Evolutionary conservation across 805 yeast species (phyloP).

Genomic region (Candida ulmi): DNA sequence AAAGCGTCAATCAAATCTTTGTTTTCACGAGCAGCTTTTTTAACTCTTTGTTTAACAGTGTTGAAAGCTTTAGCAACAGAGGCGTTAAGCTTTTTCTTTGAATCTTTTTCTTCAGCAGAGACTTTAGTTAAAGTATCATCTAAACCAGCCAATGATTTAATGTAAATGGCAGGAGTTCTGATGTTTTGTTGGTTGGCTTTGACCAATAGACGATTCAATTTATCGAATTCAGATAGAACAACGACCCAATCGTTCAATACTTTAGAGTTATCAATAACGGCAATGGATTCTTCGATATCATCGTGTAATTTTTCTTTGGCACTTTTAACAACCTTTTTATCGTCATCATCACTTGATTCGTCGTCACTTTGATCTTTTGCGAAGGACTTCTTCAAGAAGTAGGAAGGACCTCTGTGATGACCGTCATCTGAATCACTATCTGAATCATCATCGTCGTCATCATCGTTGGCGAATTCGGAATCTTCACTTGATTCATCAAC

Average conservation of each 20-base stretch:
- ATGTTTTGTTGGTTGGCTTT: constrained; percentile 74
- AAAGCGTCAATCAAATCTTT: constrained; percentile 52
- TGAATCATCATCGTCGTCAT: constrained; percentile 29
- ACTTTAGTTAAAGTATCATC: constrained; percentile 60
- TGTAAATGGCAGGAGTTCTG: constrained; percentile 65
- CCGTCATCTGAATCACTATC: constrained; percentile 40
- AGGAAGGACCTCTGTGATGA: constrained; percentile 38
- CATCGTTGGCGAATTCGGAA: constrained; percentile 32
- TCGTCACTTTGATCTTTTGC: constrained; percentile 33
- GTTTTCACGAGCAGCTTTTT: constrained; percentile 69
- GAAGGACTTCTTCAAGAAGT: constrained; percentile 36
- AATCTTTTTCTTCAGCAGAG: constrained; percentile 36
- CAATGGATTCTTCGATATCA: constrained; percentile 67
- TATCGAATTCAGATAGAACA: constrained; percentile 74
- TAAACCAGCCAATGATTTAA: constrained; percentile 62
- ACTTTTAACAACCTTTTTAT: constrained; percentile 81
- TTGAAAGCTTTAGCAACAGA: constrained; percentile 82
- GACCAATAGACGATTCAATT: constrained; percentile 56
- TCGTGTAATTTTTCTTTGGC: constrained; percentile 91
- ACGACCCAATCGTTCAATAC: constrained; percentile 75
- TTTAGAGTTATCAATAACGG: constrained; percentile 62
- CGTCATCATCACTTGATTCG: constrained; percentile 57
- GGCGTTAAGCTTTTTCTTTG: constrained; percentile 71
- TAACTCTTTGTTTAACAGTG: constrained; percentile 81
- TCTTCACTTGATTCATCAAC: constrained; percentile 21